Evolutionary conservation across 1,139 yeast species (phyloP).

Genomic region (Hanseniaspora uvarum): DNA sequence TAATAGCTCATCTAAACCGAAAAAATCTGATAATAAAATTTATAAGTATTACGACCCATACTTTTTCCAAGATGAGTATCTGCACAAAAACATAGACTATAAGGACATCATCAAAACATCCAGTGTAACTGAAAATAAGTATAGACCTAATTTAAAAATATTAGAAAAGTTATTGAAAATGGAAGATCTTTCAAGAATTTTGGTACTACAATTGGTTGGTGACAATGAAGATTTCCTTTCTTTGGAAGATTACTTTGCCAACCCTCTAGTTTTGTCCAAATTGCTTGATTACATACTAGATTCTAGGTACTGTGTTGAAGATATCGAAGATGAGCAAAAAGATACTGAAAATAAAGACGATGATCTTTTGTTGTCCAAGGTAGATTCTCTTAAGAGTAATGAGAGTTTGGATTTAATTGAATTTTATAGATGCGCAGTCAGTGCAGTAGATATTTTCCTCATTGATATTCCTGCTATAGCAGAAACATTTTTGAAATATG

Average conservation of each 20-base stretch:
- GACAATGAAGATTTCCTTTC: constrained; percentile 14
- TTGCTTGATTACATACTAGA: constrained; percentile 23
- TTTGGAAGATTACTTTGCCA: constrained; percentile 58
- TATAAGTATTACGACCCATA: constrained; percentile 4
- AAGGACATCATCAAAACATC: constrained; percentile 25
- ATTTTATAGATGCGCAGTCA: constrained; percentile 54
- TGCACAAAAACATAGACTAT: constrained; percentile 23
- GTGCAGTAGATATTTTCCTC: constrained; percentile 81
- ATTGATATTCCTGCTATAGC: constrained; percentile 94
- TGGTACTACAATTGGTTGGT: constrained; percentile 26
- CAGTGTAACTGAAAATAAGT: constrained; percentile 28
- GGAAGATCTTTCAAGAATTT: constrained; percentile 74
- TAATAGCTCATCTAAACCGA: constrained; percentile 10
- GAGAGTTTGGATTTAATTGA: constrained; percentile 21
- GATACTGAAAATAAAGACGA: constrained; percentile 19
- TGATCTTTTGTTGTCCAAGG: constrained; percentile 22
- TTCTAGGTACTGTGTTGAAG: constrained; percentile 25
- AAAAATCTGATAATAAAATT: constrained; percentile 15
- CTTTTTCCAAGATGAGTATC: constrained; percentile 22
- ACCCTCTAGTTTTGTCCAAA: constrained; percentile 20
- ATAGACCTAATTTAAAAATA: constrained; percentile 34
- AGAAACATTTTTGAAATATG: constrained; percentile 76
- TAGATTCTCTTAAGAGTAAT: constrained; percentile 24
- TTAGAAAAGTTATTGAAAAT: constrained; percentile 71
- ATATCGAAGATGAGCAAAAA: constrained; percentile 5